Evolutionary conservation across 1,284 basidiomycete species (phyloP), one percentile per base, ranked within the genome.

Genomic region (Limonomyces culmigenus): DNA sequence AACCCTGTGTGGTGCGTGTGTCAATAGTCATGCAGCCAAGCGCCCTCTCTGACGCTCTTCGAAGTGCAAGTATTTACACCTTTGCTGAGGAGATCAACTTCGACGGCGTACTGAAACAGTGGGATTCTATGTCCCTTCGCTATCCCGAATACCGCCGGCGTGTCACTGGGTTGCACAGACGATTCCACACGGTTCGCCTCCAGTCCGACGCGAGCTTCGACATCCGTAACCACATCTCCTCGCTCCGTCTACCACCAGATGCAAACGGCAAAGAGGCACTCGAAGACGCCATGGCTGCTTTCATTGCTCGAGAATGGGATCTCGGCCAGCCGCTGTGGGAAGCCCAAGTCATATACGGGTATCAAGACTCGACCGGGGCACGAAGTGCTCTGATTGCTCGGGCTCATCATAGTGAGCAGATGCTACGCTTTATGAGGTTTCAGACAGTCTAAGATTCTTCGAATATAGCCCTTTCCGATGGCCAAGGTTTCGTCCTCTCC

Each of bases 251-350:
- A 2, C 50, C 50, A 0, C 47, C 50, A 13, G 50, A 50, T 5
- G 49, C 47, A 0, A 37, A 37, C 30, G 50, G 52, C 0, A 50
- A 47, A 37, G 32, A 20, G 2, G 50, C 52, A 34, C 40, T 53
- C 8, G 46, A 52, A 15, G 46, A 47, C 0, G 17, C 51, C 49
- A 46, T 53, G 34, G 52, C 49, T 13, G 39, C 47, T 16, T 44
- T 53, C 39, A 49, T 52, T 27, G 52, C 50, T n/a, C 43, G 47
- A 32, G 45, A 47, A 3, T 53, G 52, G 52, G 52, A 52, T 25
- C 38, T 53, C 6, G 38, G 38, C 3, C 41, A 39, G n/a, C 49
- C 50, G 4, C 29, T 53, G 2, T 52, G 49, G 50, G 48, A 53
- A 18, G 48, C 45, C 38, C 16, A 50, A 2, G 34, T 53, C 5